Percentiles rank a stretch among this genome's conserved stretches.
These are phyloP conservation scores for Endoconidiophora laricicola DNA, from an alignment of 2,329 filamentous ascomycete genomes.

Conservation along the genomic window DNA sequence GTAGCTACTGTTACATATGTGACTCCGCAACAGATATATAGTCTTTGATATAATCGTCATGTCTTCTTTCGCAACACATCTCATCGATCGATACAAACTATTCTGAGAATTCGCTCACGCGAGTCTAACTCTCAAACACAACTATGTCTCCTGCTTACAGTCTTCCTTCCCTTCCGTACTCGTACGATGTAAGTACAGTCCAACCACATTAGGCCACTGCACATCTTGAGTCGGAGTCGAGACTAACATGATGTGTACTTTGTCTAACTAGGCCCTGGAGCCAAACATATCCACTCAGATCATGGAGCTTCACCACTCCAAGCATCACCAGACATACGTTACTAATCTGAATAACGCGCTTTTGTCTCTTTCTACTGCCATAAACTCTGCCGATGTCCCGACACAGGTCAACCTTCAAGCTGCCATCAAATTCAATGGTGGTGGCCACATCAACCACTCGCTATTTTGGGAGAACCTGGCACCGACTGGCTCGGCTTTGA, in stretches of 20 bases:
- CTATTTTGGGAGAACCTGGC: conserved; percentile 81
- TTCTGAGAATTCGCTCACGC: neutral
- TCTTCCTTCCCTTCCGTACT: conserved; percentile 50
- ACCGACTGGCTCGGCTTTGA: conserved; percentile 40
- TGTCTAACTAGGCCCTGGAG: conserved; percentile 42
- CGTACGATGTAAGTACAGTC: conserved; percentile 43
- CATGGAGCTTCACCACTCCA: conserved; percentile 66
- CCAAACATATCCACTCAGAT: conserved; percentile 61
- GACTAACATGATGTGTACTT: neutral
- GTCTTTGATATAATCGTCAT: conserved; percentile 7
- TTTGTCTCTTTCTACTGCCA: conserved; percentile 39
- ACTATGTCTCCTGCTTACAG: conserved; percentile 26
- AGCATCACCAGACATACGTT: conserved; percentile 67
- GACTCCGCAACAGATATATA: too few species aligned
- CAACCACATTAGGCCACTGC: neutral
- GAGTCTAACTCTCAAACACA: neutral
- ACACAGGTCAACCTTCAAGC: conserved; percentile 50
- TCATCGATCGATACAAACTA: too few species aligned
- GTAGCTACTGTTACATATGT: neutral
- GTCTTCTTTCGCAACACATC: neutral
- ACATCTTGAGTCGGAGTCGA: neutral
- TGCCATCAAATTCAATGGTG: conserved; percentile 73
- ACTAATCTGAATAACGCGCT: conserved; percentile 57
- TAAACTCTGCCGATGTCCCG: conserved; percentile 39
- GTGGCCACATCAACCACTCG: conserved; percentile 84